Evolutionary conservation across 2,329 filamentous ascomycete genomes (phyloP).

Genomic region (Myriosclerotinia curreyana): DNA sequence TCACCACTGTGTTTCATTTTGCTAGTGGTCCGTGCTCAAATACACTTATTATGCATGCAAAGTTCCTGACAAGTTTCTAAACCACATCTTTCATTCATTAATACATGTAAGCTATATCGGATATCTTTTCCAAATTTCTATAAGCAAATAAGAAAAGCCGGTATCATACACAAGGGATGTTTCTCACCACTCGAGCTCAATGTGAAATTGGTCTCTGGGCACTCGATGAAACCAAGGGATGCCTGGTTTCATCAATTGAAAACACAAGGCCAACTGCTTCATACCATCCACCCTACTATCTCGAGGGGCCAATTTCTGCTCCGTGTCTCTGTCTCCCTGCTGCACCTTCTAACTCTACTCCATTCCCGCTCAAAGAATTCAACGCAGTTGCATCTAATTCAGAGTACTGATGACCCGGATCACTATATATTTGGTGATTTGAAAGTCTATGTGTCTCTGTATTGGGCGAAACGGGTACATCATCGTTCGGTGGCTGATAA

Average conservation of each 20-base stretch:
- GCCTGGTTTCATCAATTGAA: too few species aligned
- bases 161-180: neutral
- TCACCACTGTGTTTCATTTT: too few species aligned
- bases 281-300: neutral
- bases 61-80: neutral
- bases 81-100: neutral
- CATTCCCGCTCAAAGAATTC: neutral
- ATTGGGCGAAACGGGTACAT: neutral
- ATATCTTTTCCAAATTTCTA: neutral
- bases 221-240: neutral
- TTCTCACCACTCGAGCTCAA: neutral
- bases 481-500: neutral
- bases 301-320: neutral
- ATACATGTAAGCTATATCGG: neutral
- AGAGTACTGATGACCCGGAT: conserved; percentile 1
- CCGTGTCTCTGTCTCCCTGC: neutral
- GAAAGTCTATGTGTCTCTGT: neutral
- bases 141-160: too few species aligned
- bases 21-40: neutral
- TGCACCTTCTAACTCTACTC: neutral
- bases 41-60: neutral
- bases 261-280: neutral
- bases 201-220: neutral
- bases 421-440: neutral
- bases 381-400: conserved; percentile 1